Conservation (phyloP, 2,329 filamentous ascomycete genomes). For the Talaromyces sp. region DNA sequence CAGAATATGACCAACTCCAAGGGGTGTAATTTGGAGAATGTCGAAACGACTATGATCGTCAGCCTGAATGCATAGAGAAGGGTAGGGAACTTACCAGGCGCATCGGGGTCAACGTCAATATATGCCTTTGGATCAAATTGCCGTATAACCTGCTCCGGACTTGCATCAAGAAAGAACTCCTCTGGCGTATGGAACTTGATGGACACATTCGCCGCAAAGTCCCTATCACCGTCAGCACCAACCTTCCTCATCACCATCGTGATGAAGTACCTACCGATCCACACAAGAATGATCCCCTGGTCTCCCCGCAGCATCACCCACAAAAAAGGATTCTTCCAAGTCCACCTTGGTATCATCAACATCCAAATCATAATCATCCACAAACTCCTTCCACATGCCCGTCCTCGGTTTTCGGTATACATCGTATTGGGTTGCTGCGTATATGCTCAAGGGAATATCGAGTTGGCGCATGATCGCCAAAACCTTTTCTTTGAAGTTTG, state of each 20-base stretch:
- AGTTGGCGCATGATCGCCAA: conserved; percentile 62
- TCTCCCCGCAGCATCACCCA: conserved; percentile 74
- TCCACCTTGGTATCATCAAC: conserved; percentile 58
- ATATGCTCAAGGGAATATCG: conserved; percentile 72
- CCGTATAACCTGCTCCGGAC: conserved; percentile 62
- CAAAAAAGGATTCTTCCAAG: conserved; percentile 69
- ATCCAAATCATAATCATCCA: conserved; percentile 60
- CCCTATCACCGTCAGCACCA: conserved; percentile 44
- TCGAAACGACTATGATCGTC: conserved; percentile 22
- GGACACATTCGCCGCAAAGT: conserved; percentile 81
- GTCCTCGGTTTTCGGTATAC: conserved; percentile 78
- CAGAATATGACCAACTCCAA: conserved; percentile 80
- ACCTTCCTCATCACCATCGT: neutral
- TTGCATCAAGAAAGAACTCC: conserved; percentile 76
- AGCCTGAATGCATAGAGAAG: neutral
- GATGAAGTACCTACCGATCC: conserved; percentile 49
- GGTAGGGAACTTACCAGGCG: conserved; percentile 31
- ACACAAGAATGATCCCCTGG: conserved; percentile 58
- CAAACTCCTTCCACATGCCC: conserved; percentile 79
- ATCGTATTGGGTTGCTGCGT: conserved; percentile 82
- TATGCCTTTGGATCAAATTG: conserved; percentile 68
- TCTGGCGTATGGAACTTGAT: conserved; percentile 83
- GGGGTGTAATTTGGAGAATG: conserved; percentile 59
- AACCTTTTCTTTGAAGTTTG: conserved; percentile 80
- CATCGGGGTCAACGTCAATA: conserved; percentile 34